phyloP scores from a whole-genome alignment of 2,329 filamentous ascomycete genomes.

The Aureobasidium leucospermi region DNA sequence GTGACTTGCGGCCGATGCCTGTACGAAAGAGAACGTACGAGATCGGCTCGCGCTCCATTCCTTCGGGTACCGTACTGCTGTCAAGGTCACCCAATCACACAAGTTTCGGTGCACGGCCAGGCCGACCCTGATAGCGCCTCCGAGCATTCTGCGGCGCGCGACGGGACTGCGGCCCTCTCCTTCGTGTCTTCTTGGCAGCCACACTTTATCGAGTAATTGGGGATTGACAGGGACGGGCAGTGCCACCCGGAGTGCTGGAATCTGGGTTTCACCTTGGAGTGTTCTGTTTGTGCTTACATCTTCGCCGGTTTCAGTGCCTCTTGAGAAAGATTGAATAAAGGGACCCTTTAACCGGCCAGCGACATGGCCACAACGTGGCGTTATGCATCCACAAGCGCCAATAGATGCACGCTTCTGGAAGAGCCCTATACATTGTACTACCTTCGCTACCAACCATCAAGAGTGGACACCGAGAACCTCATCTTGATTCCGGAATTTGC shows the following conservation, averaged over 20 bases:
- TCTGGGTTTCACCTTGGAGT: background rate
- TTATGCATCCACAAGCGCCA: conserved; percentile 8
- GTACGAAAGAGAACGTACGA: background rate
- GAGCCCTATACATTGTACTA: conserved; percentile 1
- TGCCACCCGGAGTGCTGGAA: conserved; percentile 5
- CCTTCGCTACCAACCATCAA: conserved; percentile 9
- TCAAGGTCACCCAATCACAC: conserved; percentile 3
- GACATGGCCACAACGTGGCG: conserved; percentile 14
- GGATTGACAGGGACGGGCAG: conserved; percentile 4
- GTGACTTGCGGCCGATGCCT: background rate
- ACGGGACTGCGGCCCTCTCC: conserved; percentile 11
- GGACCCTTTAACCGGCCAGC: background rate
- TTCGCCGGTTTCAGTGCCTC: background rate
- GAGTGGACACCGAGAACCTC: background rate
- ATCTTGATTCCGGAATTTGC: conserved; percentile 1
- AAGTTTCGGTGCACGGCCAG: background rate
- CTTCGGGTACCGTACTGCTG: conserved; percentile 6
- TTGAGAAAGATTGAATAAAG: background rate
- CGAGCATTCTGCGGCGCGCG: conserved; percentile 8
- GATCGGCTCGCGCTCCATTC: conserved; percentile 12
- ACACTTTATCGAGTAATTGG: conserved; percentile 6
- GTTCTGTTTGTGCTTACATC: background rate
- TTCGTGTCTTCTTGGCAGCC: conserved; percentile 9
- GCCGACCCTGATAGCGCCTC: conserved; percentile 6
- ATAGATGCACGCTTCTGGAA: conserved; percentile 1